Evolutionary conservation across 2,329 filamentous ascomycete species (phyloP).

Genomic region (Hirsutella thompsonii): DNA sequence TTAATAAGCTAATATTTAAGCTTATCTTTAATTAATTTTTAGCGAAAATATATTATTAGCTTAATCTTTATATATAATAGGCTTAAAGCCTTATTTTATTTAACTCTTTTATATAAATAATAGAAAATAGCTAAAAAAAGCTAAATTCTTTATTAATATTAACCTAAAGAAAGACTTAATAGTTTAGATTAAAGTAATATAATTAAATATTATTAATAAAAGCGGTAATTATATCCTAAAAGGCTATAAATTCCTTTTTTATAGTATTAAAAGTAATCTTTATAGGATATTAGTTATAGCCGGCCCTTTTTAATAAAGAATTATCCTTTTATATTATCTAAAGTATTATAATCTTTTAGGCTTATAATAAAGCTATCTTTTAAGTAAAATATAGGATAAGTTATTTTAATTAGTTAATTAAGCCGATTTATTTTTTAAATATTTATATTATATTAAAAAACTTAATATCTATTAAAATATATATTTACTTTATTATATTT

Average conservation of each 20-base stretch:
- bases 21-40: neutral
- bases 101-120: neutral
- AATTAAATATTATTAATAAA: neutral
- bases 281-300: neutral
- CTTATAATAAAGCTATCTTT: neutral
- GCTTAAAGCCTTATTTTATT: neutral
- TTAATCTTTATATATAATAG: neutral
- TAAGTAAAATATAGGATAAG: neutral
- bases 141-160: neutral
- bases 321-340: too few species aligned
- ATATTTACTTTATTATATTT: neutral
- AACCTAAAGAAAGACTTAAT: neutral
- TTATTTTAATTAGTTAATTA: neutral
- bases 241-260: neutral
- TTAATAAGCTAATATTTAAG: neutral
- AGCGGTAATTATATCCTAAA: too few species aligned
- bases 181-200: neutral
- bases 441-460: neutral
- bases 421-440: neutral
- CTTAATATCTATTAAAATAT: neutral
- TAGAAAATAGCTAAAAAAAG: neutral
- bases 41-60: neutral
- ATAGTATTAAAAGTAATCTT: neutral
- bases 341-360: too few species aligned
- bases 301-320: too few species aligned